phyloP scores from a whole-genome alignment of 495 filamentous ascomycete genomes.

The Paragyromitra xinjiangensis region DNA sequence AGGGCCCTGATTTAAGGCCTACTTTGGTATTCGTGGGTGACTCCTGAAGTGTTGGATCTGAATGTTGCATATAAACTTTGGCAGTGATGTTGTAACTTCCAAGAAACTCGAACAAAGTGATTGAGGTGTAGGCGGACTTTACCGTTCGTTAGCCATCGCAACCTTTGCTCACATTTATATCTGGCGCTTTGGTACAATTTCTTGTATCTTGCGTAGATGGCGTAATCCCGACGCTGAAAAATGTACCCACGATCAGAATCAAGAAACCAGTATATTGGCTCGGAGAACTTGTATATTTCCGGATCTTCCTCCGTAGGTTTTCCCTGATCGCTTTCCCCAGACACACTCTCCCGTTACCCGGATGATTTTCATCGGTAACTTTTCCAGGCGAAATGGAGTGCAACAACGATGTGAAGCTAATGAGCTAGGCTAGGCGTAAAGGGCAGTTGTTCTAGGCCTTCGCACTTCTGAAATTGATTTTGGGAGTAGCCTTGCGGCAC shows the following conservation, averaged over 20 bases:
- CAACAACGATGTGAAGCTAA: slow-evolving; percentile 2
- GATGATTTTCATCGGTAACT: slow-evolving; percentile 29
- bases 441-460: slow-evolving; percentile 6
- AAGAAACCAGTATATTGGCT: slow-evolving; percentile 7
- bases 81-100: background rate
- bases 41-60: background rate
- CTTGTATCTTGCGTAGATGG: background rate
- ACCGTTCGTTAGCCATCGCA: background rate
- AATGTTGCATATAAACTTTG: background rate
- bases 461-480: slow-evolving; percentile 3
- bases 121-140: background rate
- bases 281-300: slow-evolving; percentile 13
- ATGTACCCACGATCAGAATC: background rate
- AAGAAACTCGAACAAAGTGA: background rate
- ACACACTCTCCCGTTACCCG: slow-evolving; percentile 32
- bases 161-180: background rate
- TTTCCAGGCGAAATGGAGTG: slow-evolving; percentile 12
- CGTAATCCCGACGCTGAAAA: slow-evolving; percentile 15
- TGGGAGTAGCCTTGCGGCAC: background rate
- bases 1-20: background rate
- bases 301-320: slow-evolving; percentile 6
- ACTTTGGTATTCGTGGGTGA: background rate
- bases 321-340: slow-evolving; percentile 1
- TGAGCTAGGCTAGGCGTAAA: slow-evolving; percentile 22
- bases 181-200: background rate